Percentiles rank a stretch among this genome's conserved stretches.
Evolutionary conservation across 768 basidiomycete species (phyloP).

Genomic region (Rhodosporidiobolus sp.): DNA sequence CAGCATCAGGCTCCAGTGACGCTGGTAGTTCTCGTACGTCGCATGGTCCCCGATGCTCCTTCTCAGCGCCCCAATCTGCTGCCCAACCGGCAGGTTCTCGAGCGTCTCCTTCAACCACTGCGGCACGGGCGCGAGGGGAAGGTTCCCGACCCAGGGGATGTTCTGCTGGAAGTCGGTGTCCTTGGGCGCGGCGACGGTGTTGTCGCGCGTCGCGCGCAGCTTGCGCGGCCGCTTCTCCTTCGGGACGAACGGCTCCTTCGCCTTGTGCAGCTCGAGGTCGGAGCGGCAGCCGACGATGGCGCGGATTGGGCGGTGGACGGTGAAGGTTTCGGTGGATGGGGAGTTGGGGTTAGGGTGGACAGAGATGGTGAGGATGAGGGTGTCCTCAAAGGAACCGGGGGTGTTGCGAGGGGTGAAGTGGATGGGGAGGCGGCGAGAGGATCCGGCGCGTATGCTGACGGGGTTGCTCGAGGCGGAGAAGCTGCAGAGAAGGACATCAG

Average conservation of each 20-base stretch:
- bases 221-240: neutral
- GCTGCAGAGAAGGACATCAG: neutral
- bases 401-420: constrained; percentile 18
- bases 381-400: neutral
- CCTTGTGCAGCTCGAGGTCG: neutral
- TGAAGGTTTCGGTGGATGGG: neutral
- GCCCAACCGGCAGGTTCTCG: neutral
- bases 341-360: neutral
- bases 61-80: neutral
- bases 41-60: neutral
- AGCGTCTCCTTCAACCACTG: neutral
- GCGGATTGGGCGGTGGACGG: neutral
- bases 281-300: constrained; percentile 1
- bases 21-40: neutral
- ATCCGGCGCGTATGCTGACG: neutral
- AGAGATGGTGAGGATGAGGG: neutral
- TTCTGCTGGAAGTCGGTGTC: constrained; percentile 19
- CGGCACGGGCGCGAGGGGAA: neutral
- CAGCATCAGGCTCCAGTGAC: neutral
- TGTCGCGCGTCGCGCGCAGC: neutral
- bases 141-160: constrained; percentile 8
- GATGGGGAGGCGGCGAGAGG: neutral
- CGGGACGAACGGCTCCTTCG: constrained; percentile 17
- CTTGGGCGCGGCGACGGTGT: neutral
- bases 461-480: neutral